Conservation (phyloP, 2,329 filamentous ascomycete genomes). For the Botrytis hyacinthi region DNA sequence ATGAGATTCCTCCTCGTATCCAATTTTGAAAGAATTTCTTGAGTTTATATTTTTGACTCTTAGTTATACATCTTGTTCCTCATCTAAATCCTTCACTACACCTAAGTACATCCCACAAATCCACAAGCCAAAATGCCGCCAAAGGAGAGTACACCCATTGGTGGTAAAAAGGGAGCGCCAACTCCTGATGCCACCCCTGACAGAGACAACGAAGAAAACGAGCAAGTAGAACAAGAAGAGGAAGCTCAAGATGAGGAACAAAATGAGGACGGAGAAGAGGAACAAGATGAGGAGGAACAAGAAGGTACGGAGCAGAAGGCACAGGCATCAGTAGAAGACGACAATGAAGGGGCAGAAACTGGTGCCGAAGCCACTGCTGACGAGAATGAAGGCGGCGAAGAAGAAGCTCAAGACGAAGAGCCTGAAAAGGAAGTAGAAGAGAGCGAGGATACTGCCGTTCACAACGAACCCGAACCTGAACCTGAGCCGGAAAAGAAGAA, state of each 20-base stretch:
- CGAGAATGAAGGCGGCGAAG: constrained; percentile 16
- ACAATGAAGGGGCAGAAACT: constrained; percentile 5
- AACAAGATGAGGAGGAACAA: constrained; percentile 11
- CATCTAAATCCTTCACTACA: background rate
- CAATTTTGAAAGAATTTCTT: background rate
- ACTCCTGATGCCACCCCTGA: constrained; percentile 13
- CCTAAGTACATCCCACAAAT: background rate
- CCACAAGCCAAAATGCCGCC: constrained; percentile 10
- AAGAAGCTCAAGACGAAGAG: constrained; percentile 14
- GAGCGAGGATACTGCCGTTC: constrained; percentile 18
- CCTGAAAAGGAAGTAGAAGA: constrained; percentile 15
- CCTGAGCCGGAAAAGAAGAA: constrained; percentile 16
- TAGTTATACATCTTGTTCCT: too few relatives aligned
- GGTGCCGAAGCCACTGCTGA: constrained; percentile 17
- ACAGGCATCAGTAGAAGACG: constrained; percentile 9
- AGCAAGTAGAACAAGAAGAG: constrained; percentile 14
- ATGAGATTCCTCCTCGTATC: background rate
- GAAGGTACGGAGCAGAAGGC: constrained; percentile 16
- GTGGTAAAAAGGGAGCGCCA: constrained; percentile 12
- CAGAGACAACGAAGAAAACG: constrained; percentile 2
- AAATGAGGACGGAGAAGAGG: constrained; percentile 16
- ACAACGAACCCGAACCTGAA: constrained; percentile 3
- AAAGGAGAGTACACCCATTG: constrained; percentile 16
- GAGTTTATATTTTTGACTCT: background rate
- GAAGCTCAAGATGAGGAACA: constrained; percentile 19